Conservation (phyloP, 345 rosid genomes). For the Jatropha curcas region DNA sequence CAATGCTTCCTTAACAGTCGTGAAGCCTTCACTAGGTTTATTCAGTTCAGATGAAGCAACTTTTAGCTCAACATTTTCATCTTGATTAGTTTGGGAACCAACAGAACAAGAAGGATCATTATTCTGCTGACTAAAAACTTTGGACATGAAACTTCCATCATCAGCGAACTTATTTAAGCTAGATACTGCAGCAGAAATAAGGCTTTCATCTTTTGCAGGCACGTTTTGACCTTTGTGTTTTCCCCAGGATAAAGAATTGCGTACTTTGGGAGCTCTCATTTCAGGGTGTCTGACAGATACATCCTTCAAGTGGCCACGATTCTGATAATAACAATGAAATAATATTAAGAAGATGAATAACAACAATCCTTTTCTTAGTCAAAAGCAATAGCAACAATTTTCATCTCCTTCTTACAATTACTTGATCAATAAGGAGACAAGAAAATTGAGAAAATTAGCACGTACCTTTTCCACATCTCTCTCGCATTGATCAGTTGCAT, state of each 20-base stretch:
- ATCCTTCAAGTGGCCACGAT: constrained; percentile 60
- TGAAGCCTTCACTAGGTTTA: constrained; percentile 30
- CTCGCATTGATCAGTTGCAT: constrained; percentile 34
- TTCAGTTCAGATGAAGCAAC: constrained; percentile 21
- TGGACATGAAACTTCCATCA: constrained; percentile 79
- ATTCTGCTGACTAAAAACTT: constrained; percentile 42
- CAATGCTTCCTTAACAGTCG: constrained; percentile 36
- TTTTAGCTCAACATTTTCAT: constrained; percentile 25
- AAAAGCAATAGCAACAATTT: background rate
- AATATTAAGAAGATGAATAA: background rate
- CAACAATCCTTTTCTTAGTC: background rate
- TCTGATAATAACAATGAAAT: constrained; percentile 33
- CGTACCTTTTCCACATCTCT: constrained; percentile 51
- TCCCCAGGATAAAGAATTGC: constrained; percentile 72
- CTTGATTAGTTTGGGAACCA: constrained; percentile 30
- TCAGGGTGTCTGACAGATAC: constrained; percentile 55
- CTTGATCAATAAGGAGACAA: background rate
- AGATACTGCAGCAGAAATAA: constrained; percentile 58
- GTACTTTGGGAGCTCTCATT: constrained; percentile 71
- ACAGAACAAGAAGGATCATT: constrained; percentile 30
- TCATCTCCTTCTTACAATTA: background rate
- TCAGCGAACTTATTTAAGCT: constrained; percentile 65
- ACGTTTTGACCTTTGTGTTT: constrained; percentile 47
- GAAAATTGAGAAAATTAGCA: constrained; percentile 4
- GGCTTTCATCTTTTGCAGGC: constrained; percentile 48